A percentile compares a stretch with the other conserved stretches of the same genome.
These are phyloP conservation scores for Pseudogymnoascus sp. DNA, from an alignment of 2,329 filamentous ascomycete genomes.

Conservation along the genomic window DNA sequence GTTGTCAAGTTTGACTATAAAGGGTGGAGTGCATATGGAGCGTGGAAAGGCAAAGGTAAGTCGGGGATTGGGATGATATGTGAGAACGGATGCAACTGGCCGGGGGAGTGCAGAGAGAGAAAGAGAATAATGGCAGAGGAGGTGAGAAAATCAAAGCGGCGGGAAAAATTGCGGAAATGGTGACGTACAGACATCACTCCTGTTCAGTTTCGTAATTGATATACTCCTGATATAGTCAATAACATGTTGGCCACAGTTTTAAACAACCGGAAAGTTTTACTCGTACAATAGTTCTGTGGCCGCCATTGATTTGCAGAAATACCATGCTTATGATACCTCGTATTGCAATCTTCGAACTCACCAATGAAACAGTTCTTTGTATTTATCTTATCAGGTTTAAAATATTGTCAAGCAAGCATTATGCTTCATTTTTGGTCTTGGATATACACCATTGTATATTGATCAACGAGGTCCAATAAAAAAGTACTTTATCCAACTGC, in stretches of 20 bases:
- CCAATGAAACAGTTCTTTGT: not conserved
- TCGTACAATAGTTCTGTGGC: too few species aligned
- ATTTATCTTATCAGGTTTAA: not conserved
- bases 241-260: too few species aligned
- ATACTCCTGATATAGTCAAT: not conserved
- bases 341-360: too few species aligned
- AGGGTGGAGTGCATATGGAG: not conserved
- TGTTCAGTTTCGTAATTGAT: not conserved
- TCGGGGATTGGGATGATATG: not conserved
- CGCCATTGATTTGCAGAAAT: too few species aligned
- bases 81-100: not conserved
- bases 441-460: not conserved
- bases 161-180: not conserved
- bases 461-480: not conserved
- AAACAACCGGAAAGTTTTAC: not conserved
- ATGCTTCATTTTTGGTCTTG: too few species aligned
- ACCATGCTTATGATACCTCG: too few species aligned
- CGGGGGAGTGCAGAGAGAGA: not conserved
- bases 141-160: not conserved
- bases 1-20: not conserved
- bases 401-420: not conserved
- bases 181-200: not conserved
- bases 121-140: not conserved
- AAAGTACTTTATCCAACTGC: not conserved
- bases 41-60: not conserved